These are phyloP conservation scores for Articulospora tetracladia DNA, from an alignment of 495 filamentous ascomycete species.

Conservation along the genomic window DNA sequence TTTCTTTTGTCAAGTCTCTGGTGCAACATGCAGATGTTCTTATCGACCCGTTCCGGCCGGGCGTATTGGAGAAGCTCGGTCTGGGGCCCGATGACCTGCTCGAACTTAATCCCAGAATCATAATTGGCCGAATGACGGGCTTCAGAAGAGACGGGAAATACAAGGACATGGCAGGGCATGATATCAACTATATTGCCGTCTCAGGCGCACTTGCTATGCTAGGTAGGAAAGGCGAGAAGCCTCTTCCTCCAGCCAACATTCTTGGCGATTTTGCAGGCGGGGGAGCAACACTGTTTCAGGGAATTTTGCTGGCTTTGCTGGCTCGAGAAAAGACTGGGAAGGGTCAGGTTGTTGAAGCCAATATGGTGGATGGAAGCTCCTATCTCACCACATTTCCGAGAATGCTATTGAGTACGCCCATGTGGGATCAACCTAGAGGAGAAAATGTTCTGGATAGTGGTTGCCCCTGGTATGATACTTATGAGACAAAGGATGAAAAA, in stretches of 20 bases:
- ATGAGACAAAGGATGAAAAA: constrained; percentile 75
- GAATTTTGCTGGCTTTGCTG: constrained; percentile 61
- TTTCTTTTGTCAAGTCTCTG: constrained; percentile 61
- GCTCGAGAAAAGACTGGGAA: constrained; percentile 53
- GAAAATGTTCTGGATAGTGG: constrained; percentile 80
- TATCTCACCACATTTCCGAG: constrained; percentile 76
- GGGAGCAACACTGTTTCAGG: constrained; percentile 71
- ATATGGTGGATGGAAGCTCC: constrained; percentile 89
- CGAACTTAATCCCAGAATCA: constrained; percentile 65
- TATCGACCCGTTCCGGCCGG: constrained; percentile 91
- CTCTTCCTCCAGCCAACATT: constrained; percentile 77
- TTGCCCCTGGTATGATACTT: constrained; percentile 83
- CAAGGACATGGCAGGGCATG: constrained; percentile 87
- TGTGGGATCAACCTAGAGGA: constrained; percentile 62
- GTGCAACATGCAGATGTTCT: constrained; percentile 65
- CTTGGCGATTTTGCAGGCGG: constrained; percentile 90
- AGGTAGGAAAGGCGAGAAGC: constrained; percentile 62
- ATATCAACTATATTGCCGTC: constrained; percentile 95
- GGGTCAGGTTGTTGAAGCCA: constrained; percentile 88
- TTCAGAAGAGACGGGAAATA: constrained; percentile 86
- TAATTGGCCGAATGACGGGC: constrained; percentile 83
- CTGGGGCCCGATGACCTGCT: constrained; percentile 66
- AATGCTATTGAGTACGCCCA: constrained; percentile 51
- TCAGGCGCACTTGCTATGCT: constrained; percentile 76
- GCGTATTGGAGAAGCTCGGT: constrained; percentile 78